phyloP scores from a whole-genome alignment of 805 yeast genomes.

The Kodamaea hsintzibuensis region DNA sequence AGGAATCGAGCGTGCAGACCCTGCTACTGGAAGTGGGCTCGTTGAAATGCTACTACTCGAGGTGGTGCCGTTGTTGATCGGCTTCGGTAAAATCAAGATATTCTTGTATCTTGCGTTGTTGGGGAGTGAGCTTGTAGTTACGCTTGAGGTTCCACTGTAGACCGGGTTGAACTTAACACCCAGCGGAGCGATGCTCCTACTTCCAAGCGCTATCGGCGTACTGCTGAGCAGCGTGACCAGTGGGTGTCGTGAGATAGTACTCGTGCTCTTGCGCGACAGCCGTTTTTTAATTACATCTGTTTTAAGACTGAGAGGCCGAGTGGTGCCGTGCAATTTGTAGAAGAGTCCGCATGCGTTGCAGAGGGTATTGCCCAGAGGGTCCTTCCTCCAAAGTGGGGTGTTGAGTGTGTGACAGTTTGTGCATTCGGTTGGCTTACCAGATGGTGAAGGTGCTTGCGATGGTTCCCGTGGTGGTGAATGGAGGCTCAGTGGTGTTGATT shows the following conservation, averaged over 20 bases:
- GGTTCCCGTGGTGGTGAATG: conserved; percentile 2
- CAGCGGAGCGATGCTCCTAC: conserved; percentile 7
- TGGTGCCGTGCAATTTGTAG: conserved; percentile 60
- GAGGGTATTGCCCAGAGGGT: conserved; percentile 57
- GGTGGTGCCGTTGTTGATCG: conserved; percentile 16
- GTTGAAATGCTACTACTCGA: not conserved
- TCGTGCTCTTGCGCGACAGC: conserved; percentile 39
- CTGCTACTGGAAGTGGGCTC: not conserved
- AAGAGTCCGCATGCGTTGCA: conserved; percentile 69
- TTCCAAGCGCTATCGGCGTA: conserved; percentile 2
- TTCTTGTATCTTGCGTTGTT: conserved; percentile 30
- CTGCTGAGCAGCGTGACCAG: conserved; percentile 7
- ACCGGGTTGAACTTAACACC: conserved; percentile 6
- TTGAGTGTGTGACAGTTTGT: conserved; percentile 58
- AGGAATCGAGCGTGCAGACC: conserved; percentile 28
- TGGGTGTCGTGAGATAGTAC: conserved; percentile 6
- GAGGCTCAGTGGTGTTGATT: conserved; percentile 10
- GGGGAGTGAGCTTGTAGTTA: conserved; percentile 3
- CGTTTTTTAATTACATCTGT: conserved; percentile 61
- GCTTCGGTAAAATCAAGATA: conserved; percentile 44
- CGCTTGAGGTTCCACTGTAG: not conserved
- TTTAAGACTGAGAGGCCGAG: conserved; percentile 57
- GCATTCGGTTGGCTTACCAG: conserved; percentile 44
- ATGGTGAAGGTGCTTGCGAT: conserved; percentile 11
- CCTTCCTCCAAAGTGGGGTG: conserved; percentile 65